These are phyloP conservation scores for Eucalyptus erythrocorys DNA, from an alignment of 345 rosid species.

Conservation along the genomic window DNA sequence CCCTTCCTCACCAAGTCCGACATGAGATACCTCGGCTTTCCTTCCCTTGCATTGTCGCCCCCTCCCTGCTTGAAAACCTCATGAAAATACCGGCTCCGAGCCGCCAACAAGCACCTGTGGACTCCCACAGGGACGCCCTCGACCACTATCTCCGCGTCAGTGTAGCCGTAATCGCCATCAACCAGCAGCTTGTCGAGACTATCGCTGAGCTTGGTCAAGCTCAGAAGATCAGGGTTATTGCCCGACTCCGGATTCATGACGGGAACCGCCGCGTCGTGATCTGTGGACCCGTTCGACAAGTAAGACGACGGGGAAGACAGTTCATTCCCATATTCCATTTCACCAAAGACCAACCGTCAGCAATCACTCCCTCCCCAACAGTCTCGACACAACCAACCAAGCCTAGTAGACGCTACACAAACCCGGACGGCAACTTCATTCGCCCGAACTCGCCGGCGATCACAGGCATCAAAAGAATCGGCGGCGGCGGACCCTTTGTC, in stretches of 20 bases:
- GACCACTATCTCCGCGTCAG: conserved; percentile 26
- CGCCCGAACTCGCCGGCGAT: background rate
- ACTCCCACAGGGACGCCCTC: conserved; percentile 19
- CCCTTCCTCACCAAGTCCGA: conserved; percentile 9
- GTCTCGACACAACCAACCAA: background rate
- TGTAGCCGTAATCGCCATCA: background rate
- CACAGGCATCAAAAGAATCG: background rate
- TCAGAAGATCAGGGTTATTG: conserved; percentile 6
- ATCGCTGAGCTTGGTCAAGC: conserved; percentile 20
- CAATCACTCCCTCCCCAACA: background rate
- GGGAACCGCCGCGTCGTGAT: background rate
- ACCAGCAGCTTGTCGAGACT: conserved; percentile 12
- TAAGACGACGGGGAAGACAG: conserved; percentile 18
- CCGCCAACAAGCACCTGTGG: conserved; percentile 33
- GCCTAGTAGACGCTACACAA: background rate
- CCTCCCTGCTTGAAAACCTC: conserved; percentile 9
- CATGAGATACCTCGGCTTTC: conserved; percentile 16
- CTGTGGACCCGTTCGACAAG: conserved; percentile 7
- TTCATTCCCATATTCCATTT: conserved; percentile 25
- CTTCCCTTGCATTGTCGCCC: background rate
- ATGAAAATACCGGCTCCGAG: conserved; percentile 24
- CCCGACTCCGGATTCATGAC: conserved; percentile 1
- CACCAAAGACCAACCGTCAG: background rate
- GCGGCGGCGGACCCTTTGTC: background rate
- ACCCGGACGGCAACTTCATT: background rate